A percentile compares a stretch with the other conserved stretches of the same genome.
Conservation (phyloP, 2,329 filamentous ascomycete genomes). For the Pseudofabraea citricarpa region DNA sequence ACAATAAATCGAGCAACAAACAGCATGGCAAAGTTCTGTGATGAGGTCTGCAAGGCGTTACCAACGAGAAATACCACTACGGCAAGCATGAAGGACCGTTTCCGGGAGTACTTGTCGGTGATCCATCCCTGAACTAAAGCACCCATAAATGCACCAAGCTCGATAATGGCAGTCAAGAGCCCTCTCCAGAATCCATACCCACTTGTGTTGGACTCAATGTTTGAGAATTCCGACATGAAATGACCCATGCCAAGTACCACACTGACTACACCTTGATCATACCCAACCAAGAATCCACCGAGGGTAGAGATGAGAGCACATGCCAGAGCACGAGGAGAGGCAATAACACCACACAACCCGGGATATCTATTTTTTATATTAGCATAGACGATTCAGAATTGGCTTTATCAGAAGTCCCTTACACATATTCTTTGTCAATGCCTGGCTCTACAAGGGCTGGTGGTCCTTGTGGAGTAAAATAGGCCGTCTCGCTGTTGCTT, state of each 20-base stretch:
- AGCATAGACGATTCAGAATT: background rate
- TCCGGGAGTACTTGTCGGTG: background rate
- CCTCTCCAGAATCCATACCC: background rate
- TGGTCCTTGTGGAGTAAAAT: no score
- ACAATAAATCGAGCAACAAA: conserved; percentile 44
- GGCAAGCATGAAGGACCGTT: conserved; percentile 36
- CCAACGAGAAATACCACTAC: conserved; percentile 45
- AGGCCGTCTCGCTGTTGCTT: no score
- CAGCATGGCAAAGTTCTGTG: conserved; percentile 45
- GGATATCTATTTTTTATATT: background rate
- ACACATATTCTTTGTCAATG: background rate
- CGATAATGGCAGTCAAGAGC: background rate
- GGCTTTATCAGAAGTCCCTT: no score
- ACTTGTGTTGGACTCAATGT: background rate
- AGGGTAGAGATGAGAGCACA: background rate
- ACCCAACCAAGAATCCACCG: background rate
- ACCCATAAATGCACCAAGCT: background rate
- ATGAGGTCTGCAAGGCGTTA: conserved; percentile 44
- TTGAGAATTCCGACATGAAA: background rate
- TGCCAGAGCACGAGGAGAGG: background rate
- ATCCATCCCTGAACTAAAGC: background rate
- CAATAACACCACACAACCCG: background rate
- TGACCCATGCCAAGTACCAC: background rate
- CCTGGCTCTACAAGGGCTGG: no score
- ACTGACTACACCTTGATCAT: background rate